A percentile compares a stretch with the other conserved stretches of the same genome.
Evolutionary conservation across 768 basidiomycete species (phyloP).

Genomic region (Lactarius evosmus): DNA sequence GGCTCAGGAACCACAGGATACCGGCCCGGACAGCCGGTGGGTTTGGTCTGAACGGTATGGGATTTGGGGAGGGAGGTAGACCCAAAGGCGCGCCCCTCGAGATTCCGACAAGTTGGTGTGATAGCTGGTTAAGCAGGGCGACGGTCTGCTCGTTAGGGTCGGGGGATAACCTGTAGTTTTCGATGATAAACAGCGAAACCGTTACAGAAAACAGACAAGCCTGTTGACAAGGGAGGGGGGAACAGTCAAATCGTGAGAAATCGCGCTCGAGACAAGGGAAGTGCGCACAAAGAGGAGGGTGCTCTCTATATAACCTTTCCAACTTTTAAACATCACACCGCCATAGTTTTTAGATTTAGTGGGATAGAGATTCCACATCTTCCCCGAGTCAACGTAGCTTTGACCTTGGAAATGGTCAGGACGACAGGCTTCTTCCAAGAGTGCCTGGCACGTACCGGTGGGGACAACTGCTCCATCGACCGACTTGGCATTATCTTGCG

Average conservation of each 20-base stretch:
- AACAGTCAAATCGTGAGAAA: neutral
- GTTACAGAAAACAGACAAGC: neutral
- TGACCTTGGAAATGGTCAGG: neutral
- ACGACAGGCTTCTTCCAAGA: neutral
- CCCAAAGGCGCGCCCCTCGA: neutral
- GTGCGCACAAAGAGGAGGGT: neutral
- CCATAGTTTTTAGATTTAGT: neutral
- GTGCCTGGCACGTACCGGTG: neutral
- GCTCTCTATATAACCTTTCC: neutral
- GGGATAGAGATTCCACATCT: neutral
- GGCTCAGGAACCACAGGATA: neutral
- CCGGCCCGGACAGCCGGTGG: neutral
- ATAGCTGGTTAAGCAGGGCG: constrained; percentile 5
- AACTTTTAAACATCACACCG: neutral
- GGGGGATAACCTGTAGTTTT: neutral
- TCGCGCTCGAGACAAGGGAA: neutral
- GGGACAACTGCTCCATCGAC: no score
- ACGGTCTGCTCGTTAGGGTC: neutral
- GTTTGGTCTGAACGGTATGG: neutral
- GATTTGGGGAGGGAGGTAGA: neutral
- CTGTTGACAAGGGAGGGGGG: neutral
- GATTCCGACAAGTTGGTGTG: neutral
- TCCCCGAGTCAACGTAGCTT: neutral
- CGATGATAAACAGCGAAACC: neutral
- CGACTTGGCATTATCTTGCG: neutral